These are phyloP conservation scores for Hypholoma fasciculare DNA, from an alignment of 768 basidiomycete genomes.

Conservation along the genomic window DNA sequence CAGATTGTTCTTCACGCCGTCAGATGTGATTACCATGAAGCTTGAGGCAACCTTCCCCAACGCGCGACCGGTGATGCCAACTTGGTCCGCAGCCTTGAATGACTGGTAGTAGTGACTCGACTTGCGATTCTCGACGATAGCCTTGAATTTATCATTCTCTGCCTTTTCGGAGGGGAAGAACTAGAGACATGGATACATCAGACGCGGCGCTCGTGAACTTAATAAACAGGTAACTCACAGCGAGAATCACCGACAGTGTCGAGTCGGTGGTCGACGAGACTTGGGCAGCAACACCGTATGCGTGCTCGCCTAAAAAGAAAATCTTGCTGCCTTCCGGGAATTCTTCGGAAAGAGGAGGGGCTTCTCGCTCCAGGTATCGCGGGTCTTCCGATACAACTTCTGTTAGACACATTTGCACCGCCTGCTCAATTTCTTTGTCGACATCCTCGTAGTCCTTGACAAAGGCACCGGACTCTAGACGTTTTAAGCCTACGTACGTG, in stretches of 20 bases:
- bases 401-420: constrained; percentile 82
- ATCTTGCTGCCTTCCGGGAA: constrained; percentile 90
- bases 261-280: constrained; percentile 72
- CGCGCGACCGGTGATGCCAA: constrained; percentile 75
- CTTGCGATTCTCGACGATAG: constrained; percentile 54
- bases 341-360: constrained; percentile 83
- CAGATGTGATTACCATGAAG: constrained; percentile 81
- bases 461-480: constrained; percentile 85
- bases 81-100: constrained; percentile 71
- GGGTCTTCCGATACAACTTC: constrained; percentile 89
- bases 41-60: constrained; percentile 92
- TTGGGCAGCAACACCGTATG: constrained; percentile 94
- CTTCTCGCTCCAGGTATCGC: constrained; percentile 76
- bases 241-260: constrained; percentile 79
- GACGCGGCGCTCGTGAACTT: background rate
- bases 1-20: constrained; percentile 81
- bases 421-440: constrained; percentile 83
- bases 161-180: constrained; percentile 84
- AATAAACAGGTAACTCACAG: constrained; percentile 47
- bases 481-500: constrained; percentile 69
- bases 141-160: constrained; percentile 80
- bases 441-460: constrained; percentile 91
- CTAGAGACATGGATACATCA: constrained; percentile 34
- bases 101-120: constrained; percentile 73
- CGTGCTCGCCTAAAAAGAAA: constrained; percentile 94